Conservation (phyloP, 2,329 filamentous ascomycete species). For the Hirsutella rhossiliensis region DNA sequence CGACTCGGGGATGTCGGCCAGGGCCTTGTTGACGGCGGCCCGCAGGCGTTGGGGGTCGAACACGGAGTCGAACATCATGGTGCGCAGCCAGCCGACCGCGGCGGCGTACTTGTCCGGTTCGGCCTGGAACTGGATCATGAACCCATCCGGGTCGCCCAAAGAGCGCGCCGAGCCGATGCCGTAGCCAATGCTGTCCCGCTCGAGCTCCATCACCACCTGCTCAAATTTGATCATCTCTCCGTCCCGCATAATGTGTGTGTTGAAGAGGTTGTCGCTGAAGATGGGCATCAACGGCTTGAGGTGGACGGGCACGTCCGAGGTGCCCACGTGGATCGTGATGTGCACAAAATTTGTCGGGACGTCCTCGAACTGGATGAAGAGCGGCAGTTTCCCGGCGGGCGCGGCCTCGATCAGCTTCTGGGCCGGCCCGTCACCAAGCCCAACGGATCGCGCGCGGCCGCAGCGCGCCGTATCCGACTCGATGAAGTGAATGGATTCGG, state of each 20-base stretch:
- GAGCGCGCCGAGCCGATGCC: slow-evolving; percentile 54
- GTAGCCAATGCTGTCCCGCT: slow-evolving; percentile 84
- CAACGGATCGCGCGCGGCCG: slow-evolving; percentile 63
- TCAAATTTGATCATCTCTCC: slow-evolving; percentile 77
- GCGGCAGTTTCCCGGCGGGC: slow-evolving; percentile 45
- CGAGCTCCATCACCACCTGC: slow-evolving; percentile 80
- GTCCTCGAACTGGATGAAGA: slow-evolving; percentile 96
- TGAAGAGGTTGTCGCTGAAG: slow-evolving; percentile 90
- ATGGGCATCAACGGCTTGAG: slow-evolving; percentile 74
- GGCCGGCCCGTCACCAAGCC: slow-evolving; percentile 52
- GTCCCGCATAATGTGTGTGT: slow-evolving; percentile 68
- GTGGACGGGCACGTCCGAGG: slow-evolving; percentile 62
- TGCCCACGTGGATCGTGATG: slow-evolving; percentile 70
- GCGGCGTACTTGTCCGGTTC: slow-evolving; percentile 80
- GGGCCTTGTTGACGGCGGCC: slow-evolving; percentile 62
- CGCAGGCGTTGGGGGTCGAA: slow-evolving; percentile 62
- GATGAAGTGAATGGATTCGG: slow-evolving; percentile 92
- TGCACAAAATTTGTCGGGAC: slow-evolving; percentile 89
- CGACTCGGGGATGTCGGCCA: slow-evolving; percentile 82
- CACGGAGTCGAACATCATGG: slow-evolving; percentile 77
- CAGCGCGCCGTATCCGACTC: slow-evolving; percentile 74
- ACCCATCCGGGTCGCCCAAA: slow-evolving; percentile 69
- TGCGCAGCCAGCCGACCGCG: slow-evolving; percentile 72
- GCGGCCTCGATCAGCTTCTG: slow-evolving; percentile 68
- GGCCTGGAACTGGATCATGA: slow-evolving; percentile 72